Evolutionary conservation across 2,329 filamentous ascomycete species (phyloP), one percentile per base, ranked within the genome.

Genomic region (Fusarium euwallaceae): DNA sequence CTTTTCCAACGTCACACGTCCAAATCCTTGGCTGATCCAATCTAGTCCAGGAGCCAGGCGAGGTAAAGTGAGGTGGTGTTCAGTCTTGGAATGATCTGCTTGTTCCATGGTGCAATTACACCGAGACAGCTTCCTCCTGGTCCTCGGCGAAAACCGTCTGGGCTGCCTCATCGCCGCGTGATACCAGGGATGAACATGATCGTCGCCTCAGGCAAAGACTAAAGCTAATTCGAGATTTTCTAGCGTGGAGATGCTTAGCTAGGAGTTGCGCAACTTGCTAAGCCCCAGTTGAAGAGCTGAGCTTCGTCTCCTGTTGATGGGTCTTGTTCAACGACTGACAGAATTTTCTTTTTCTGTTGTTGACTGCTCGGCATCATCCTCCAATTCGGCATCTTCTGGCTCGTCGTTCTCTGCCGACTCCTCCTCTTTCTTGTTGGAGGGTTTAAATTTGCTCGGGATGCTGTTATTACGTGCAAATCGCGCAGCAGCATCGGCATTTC

Each of bases 181-280:
- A 61, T 66, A 66, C 69, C 59, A 73, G 39, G 66, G 66, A 34
- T 53, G 58, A 62, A 39, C 41, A 75, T 53, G 69, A 73, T 74
- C 72, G 63, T 51, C 72, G 60, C 60, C 58, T 37, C 48, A 56
- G 55, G 59, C 56, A 64, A 53, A 63, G 39, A 39, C 59, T n/a
- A 75, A 67, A 63, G 69, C 69, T 73, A 66, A 75, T 48, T 51
- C 32, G 22, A 48, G 43, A 17, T 48, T 14, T 48, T 17, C 8
- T 16, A 14, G 48, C 62, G 72, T 75, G 65, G 72, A 56, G 75
- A 64, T 67, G 27, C 61, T 59, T 63, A 72, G 41, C 55, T 37
- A 24, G 41, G 72, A 61, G 43, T 45, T 45, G 72, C 72, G 72
- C 72, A 75, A 73, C 45, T 66, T 43, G 51, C 69, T 75, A 73